These are phyloP conservation scores for Podosphaera fusca DNA, from an alignment of 2,329 filamentous ascomycete species.

Conservation along the genomic window DNA sequence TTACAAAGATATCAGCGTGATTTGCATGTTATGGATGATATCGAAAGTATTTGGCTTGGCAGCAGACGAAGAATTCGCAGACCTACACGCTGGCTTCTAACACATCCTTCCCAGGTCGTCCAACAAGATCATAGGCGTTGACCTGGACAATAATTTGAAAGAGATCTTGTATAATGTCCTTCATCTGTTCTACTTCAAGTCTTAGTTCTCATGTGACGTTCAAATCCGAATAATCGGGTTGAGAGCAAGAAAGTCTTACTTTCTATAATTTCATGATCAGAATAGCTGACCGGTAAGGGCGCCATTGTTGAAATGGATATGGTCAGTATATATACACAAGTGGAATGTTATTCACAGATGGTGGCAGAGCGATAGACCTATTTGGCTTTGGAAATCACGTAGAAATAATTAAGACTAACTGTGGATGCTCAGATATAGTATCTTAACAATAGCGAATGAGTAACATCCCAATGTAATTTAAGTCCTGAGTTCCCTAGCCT, in stretches of 20 bases:
- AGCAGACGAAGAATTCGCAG: not conserved
- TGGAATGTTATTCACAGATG: no score
- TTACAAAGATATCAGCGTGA: conserved; percentile 3
- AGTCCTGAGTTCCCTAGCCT: no score
- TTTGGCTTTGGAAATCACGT: no score
- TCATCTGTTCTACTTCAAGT: conserved; percentile 26
- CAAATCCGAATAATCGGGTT: not conserved
- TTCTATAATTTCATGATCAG: conserved; percentile 18
- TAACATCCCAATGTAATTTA: no score
- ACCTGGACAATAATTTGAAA: conserved; percentile 41
- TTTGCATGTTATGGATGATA: not conserved
- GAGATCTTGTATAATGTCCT: conserved; percentile 38
- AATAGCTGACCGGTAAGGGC: conserved; percentile 12
- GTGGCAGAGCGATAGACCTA: no score
- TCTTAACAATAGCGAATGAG: no score
- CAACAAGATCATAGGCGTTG: conserved; percentile 32
- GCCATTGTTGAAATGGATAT: conserved; percentile 12
- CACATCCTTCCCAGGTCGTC: conserved; percentile 26
- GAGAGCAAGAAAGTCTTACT: conserved; percentile 9
- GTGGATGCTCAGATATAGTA: no score
- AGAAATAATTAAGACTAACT: no score
- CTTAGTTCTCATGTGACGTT: not conserved
- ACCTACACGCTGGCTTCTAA: conserved; percentile 28
- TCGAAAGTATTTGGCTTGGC: conserved; percentile 10
- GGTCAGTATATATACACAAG: no score